phyloP scores from a whole-genome alignment of 2,329 filamentous ascomycete species.

The Fusarium algeriense region DNA sequence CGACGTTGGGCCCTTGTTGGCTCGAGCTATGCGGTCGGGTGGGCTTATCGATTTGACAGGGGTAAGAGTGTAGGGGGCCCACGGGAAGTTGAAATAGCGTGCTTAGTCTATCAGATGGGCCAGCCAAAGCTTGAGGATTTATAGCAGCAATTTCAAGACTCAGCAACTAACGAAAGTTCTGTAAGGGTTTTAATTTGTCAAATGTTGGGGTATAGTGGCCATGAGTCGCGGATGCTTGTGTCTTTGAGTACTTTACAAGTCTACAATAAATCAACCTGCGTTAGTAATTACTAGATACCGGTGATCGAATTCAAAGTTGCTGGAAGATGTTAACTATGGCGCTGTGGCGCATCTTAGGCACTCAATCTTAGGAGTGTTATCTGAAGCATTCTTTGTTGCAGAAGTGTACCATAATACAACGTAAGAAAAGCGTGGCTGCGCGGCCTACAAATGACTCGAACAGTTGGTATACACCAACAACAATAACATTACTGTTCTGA shows the following conservation, averaged over 20 bases:
- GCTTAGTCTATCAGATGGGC: conserved; percentile 3
- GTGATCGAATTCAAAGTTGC: not conserved
- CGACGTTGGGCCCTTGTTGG: conserved; percentile 21
- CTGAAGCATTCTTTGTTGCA: conserved; percentile 24
- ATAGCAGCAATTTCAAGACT: conserved; percentile 7
- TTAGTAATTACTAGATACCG: no score
- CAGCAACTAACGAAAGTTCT: not conserved
- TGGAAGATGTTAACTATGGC: conserved; percentile 14
- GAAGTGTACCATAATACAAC: not conserved
- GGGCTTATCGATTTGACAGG: conserved; percentile 46
- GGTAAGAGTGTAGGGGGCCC: conserved; percentile 16
- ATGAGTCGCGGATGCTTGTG: not conserved
- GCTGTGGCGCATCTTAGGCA: conserved; percentile 21
- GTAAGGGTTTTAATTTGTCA: not conserved
- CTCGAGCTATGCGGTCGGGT: conserved; percentile 11
- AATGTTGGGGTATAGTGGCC: not conserved
- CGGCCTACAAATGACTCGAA: not conserved
- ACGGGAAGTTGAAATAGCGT: conserved; percentile 21
- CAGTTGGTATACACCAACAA: not conserved
- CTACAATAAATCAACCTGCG: no score
- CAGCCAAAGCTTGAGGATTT: not conserved
- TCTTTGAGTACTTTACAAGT: not conserved
- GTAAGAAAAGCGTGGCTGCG: not conserved
- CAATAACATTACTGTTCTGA: not conserved
- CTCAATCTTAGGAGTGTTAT: not conserved